phyloP scores from a whole-genome alignment of 78 protist species.

The Polysphondylium violaceum region DNA sequence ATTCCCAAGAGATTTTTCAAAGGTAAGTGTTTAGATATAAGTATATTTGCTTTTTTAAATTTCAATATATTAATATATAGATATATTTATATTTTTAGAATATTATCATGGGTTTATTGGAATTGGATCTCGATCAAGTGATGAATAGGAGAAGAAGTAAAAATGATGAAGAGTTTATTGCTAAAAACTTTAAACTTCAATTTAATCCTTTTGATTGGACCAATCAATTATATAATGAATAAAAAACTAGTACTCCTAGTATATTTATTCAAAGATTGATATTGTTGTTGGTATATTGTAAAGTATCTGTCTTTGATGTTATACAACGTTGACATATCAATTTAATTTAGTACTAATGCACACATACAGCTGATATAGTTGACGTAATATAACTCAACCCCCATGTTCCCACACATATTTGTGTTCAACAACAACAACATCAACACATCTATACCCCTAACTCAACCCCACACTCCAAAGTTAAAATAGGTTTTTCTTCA shows the following conservation, averaged over 20 bases:
- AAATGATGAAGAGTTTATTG: constrained; percentile 20
- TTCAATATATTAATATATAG: background rate
- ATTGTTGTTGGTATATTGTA: too few relatives aligned
- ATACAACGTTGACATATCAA: background rate
- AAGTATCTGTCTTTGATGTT: too few relatives aligned
- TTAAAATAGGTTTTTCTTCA: too few relatives aligned
- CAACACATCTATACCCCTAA: too few relatives aligned
- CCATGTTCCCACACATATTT: background rate
- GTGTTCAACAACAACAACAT: too few relatives aligned
- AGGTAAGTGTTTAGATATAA: constrained; percentile 28
- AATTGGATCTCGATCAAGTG: constrained; percentile 51
- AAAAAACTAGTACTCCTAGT: background rate
- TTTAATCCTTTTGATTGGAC: constrained; percentile 54
- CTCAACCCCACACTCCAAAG: too few relatives aligned
- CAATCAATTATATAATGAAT: constrained; percentile 16
- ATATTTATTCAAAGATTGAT: too few relatives aligned
- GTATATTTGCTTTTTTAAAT: background rate
- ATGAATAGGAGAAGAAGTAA: constrained; percentile 1
- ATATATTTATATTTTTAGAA: background rate
- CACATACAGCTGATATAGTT: background rate
- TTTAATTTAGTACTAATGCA: background rate
- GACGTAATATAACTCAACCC: background rate
- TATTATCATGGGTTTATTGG: constrained; percentile 60
- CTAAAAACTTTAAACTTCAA: constrained; percentile 10
- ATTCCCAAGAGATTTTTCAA: constrained; percentile 78